Evolutionary conservation across 2,329 filamentous ascomycete species (phyloP), one percentile per base, ranked within the genome.

Genomic region (Thyridium curvatum): DNA sequence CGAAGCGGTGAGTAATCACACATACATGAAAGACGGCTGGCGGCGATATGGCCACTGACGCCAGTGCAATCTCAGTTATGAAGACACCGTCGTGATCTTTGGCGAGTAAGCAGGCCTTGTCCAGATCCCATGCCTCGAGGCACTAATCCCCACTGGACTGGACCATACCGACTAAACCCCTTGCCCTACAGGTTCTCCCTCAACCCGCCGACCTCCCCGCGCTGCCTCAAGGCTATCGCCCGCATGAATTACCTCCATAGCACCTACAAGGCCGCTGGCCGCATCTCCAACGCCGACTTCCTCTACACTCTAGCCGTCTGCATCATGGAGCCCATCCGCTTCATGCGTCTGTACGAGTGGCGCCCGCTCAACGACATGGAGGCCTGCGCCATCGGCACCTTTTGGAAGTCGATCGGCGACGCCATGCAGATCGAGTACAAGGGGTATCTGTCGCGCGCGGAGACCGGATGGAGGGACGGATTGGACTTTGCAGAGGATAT

Each of bases 361-460:
- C 74, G 86, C 2, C 30, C 62, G 4, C 56, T 86, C 16, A 82
- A 72, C 13, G 74, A 82, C 1, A 67, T 89, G 59, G 86, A 90
- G 57, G 56, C 66, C 9, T 84, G 81, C 44, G 84, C 82, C 1
- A 59, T 82, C 21, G 79, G 75, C 13, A 79, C 76, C 1, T 78
- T 84, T 51, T 89, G 83, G 84, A 85, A 84, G 57, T 69, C 69
- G 38, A 61, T 86, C 13, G 84, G 84, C 12, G 79, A 87, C 48
- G 74, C 76, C 38, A 83, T 89, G 76, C 71, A 68, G 0, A 84
- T 89, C 44, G 55, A 66, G 35, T 77, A 74, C 47, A 54, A 55
- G 17, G 17, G 18, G 12, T 30, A 35, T 18, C 38, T 34, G 8
- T 26, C 33, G 16, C 16, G 29, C 32, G 12, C 15, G 14, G 4